Evolutionary conservation across 352 stramenopile species (phyloP), one percentile per base, ranked within the genome.

Genomic region (Globisporangium abappressorium): DNA sequence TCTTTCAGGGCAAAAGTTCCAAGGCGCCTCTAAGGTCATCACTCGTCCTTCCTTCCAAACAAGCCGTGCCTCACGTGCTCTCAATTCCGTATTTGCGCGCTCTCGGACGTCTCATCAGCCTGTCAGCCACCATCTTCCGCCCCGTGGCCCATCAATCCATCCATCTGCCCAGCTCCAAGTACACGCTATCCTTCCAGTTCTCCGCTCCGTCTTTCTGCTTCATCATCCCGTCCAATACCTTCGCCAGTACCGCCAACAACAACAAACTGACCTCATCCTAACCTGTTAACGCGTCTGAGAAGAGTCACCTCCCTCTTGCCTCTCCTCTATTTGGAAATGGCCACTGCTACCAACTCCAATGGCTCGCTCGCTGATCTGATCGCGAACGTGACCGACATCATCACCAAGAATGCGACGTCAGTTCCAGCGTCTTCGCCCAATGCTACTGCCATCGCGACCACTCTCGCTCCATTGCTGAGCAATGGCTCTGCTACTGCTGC

Each of bases 31-130:
- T 4, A 24, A 57, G 22, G 51, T 33, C 53, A 58, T 58, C 53
- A 57, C 24, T 33, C 8, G 2, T n/a, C 11, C 51, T 15, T 18
- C 51, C 51, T n/a, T 26, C 24, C 18, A 18, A 43, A 18, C 36
- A 12, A 43, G 9, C 0, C 12, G 36, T 12, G 5, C 51, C 51
- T 57, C 51, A 57, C 15, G 51, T 30, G 12, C 5, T 60, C 54
- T 60, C 55, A 60, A 60, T 60, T 43, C 30, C 14, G n/a, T n/a
- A 60, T 60, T 60, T 60, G 55, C 55, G 55, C 28, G 30, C 26
- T 24, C 18, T 43, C 11, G 12, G 36, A 43, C 36, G 36, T 43
- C 36, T 43, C 3, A 43, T 14, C 20, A 54, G 47, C 47, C 20
- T 15, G 20, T 2, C 47, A 28, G 15, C 47, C 2, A 18, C 12